Evolutionary conservation across 371 early-diverging fungal genomes (phyloP), one percentile per base, ranked within the genome.

Genomic region (Aphelidium insulamus): DNA sequence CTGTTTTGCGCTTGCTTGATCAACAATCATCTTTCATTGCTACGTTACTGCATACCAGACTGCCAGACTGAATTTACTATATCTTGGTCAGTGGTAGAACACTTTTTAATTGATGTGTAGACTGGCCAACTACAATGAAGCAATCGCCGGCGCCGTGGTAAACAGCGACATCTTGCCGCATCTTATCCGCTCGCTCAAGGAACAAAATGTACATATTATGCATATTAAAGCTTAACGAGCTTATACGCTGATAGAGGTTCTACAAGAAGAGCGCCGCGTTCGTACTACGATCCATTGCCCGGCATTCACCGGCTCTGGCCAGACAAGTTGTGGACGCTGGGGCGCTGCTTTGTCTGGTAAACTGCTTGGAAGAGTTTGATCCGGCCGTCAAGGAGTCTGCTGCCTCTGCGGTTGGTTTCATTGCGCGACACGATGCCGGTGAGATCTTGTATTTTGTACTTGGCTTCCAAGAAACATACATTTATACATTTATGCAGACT

Each of bases 231-330:
- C n/a, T n/a, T n/a, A n/a, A n/a, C n/a, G n/a, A n/a, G 4, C 5
- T 9, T 33, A 8, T 18, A 5, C 26, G 25, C 18, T 9, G 12
- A 4, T 41, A 61, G 59, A 25, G 60, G 19, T 64, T 62, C 39
- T 59, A 61, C 47, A 61, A 59, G 33, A 64, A 64, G 39, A 57
- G 62, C 12, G 56, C 57, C n/a, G 51, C 56, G 2, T 64, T 64
- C 36, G 58, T 62, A 6, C 43, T 64, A 22, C 50, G 65, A 8
- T 57, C 65, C 5, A 51, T 64, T 17, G 49, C 65, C 10, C 57
- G 57, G 34, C 65, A 64, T 40, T 54, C 57, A 7, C 52, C 65
- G 0, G 57, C 50, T 11, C 52, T 62, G 28, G 57, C 65, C 5
- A 51, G 50, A 21, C 33, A 54, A 0, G 62, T 59, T 8, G 55